phyloP scores from a whole-genome alignment of 768 basidiomycete genomes.

The Lactifluus subvellereus region DNA sequence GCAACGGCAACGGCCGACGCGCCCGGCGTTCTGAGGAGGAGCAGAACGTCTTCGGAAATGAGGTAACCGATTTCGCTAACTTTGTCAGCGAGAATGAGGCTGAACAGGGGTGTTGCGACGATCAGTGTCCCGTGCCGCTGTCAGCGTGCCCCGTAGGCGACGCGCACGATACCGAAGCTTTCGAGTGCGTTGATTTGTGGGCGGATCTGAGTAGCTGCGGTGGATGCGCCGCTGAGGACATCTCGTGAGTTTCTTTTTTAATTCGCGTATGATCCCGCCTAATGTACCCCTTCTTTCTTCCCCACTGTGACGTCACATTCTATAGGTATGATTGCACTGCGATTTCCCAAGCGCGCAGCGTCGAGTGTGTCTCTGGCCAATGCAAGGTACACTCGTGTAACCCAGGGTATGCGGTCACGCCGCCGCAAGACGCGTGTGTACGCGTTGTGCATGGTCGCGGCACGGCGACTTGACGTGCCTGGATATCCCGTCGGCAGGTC shows the following conservation, averaged over 20 bases:
- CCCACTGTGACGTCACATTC: background rate
- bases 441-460: background rate
- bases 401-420: slow-evolving; percentile 25
- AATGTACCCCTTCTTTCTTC: background rate
- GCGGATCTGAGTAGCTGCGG: slow-evolving; percentile 31
- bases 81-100: background rate
- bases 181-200: slow-evolving; percentile 31
- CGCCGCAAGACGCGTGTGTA: slow-evolving; percentile 24
- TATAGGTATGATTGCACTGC: slow-evolving; percentile 30
- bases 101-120: too few species aligned
- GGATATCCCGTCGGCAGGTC: background rate
- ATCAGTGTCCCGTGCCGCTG: slow-evolving; percentile 11
- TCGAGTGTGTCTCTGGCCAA: slow-evolving; percentile 28
- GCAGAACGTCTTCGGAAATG: background rate
- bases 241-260: slow-evolving; percentile 20
- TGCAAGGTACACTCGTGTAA: slow-evolving; percentile 30
- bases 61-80: too few species aligned
- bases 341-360: slow-evolving; percentile 26
- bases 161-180: slow-evolving; percentile 21
- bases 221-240: slow-evolving; percentile 29
- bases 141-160: slow-evolving; percentile 12
- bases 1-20: too few species aligned
- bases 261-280: too few species aligned
- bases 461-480: background rate
- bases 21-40: background rate